phyloP scores from a whole-genome alignment of 805 yeast species.

The Cyberlindnera euphorbiiphila region DNA sequence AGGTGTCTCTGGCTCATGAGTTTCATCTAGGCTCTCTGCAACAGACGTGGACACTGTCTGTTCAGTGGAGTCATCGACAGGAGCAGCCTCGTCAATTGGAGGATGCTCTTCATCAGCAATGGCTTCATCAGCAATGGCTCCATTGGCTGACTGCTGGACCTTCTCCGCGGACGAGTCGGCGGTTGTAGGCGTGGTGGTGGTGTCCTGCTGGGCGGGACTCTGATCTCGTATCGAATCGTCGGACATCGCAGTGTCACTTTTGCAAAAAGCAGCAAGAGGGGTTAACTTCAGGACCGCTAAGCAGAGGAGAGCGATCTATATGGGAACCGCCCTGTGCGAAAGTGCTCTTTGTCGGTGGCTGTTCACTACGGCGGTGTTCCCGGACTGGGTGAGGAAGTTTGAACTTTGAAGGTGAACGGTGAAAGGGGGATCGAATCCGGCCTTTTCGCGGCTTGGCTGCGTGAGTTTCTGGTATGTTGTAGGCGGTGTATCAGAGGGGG shows the following conservation, averaged over 20 bases:
- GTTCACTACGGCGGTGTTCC: no score
- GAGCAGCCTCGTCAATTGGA: neutral
- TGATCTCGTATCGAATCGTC: conserved; percentile 14
- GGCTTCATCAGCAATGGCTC: neutral
- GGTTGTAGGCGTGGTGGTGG: conserved; percentile 14
- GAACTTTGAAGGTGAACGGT: no score
- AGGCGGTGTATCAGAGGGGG: no score
- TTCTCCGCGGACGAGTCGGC: conserved; percentile 6
- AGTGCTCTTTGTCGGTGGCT: no score
- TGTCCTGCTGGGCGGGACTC: conserved; percentile 10
- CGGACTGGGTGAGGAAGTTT: no score
- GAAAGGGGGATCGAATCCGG: no score
- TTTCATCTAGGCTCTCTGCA: conserved; percentile 3
- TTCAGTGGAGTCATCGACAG: conserved; percentile 5
- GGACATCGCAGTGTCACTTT: conserved; percentile 9
- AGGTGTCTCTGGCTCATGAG: neutral
- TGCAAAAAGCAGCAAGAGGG: no score
- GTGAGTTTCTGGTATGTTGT: no score
- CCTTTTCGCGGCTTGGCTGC: no score
- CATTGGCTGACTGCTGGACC: neutral
- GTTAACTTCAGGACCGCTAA: no score
- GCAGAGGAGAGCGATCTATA: no score
- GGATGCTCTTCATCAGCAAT: neutral
- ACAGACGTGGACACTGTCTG: conserved; percentile 11
- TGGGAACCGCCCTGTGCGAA: no score